These are phyloP conservation scores for Blumeriella jaapii DNA, from an alignment of 2,329 filamentous ascomycete species.

Conservation along the genomic window DNA sequence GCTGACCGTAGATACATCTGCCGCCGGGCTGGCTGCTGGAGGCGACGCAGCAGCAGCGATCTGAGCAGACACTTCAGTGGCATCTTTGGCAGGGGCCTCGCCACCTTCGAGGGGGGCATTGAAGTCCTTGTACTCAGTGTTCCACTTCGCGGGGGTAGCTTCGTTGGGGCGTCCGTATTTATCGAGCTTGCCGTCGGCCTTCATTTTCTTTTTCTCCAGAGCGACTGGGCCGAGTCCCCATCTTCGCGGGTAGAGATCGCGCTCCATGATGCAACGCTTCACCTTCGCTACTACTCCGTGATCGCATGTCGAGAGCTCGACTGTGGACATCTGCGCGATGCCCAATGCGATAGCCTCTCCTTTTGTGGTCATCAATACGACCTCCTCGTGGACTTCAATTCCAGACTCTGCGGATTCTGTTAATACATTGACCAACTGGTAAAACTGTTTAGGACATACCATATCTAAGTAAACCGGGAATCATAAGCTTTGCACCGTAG, in stretches of 20 bases:
- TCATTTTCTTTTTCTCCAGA: slow-evolving; percentile 98
- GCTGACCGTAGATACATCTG: slow-evolving; percentile 39
- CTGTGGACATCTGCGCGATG: slow-evolving; percentile 95
- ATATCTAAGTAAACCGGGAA: slow-evolving; percentile 88
- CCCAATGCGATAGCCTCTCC: slow-evolving; percentile 95
- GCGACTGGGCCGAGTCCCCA: slow-evolving; percentile 95
- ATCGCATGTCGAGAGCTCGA: slow-evolving; percentile 92
- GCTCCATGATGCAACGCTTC: slow-evolving; percentile 99
- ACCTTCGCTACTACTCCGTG: slow-evolving; percentile 98
- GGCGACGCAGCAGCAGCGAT: slow-evolving; percentile 30
- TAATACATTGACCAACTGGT: slow-evolving; percentile 10
- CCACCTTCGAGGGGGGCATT: slow-evolving; percentile 39
- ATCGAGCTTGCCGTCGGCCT: slow-evolving; percentile 94
- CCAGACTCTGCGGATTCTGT: slow-evolving; percentile 52
- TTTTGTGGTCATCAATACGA: slow-evolving; percentile 98
- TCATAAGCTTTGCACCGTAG: slow-evolving; percentile 98
- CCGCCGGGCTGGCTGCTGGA: slow-evolving; percentile 29
- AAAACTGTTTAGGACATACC: slow-evolving; percentile 38
- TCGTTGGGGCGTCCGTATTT: slow-evolving; percentile 94
- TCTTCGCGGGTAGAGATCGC: slow-evolving; percentile 89
- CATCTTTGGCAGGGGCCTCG: slow-evolving; percentile 21
- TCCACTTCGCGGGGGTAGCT: slow-evolving; percentile 88
- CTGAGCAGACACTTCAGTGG: slow-evolving; percentile 28
- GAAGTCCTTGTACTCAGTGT: slow-evolving; percentile 84
- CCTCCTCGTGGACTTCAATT: slow-evolving; percentile 91